Evolutionary conservation across 768 basidiomycete species (phyloP), one percentile per base, ranked within the genome.

Genomic region (Trametes elegans): DNA sequence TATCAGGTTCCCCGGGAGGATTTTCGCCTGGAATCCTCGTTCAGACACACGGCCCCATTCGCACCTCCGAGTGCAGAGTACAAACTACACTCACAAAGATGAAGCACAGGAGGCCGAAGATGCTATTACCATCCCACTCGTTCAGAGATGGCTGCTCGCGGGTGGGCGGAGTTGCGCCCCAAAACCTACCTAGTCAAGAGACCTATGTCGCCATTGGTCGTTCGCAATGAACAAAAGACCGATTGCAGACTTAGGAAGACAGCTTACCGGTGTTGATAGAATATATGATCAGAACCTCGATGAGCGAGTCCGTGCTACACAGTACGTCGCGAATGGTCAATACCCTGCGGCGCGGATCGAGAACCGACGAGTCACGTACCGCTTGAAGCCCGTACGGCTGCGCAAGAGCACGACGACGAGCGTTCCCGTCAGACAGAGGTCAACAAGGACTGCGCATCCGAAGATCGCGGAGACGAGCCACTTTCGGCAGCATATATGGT

Each of bases 1-100:
- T 13, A 49, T 49, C 9, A 49, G 38, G 38, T 49, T 49, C 21
- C 49, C 49, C 18, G 49, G 49, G 7, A 49, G 23, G n/a, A 49
- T 23, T 2, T 40, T 27, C 3, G 49, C 49, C 49, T 49, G 11
- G 13, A 32, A 13, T 32, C 31, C 31, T 13, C 31, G 31, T n/a
- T n/a, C n/a, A n/a, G n/a, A n/a, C n/a, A n/a, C n/a, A n/a, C n/a
- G n/a, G n/a, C n/a, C n/a, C n/a, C n/a, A n/a, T n/a, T n/a, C n/a
- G n/a, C n/a, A n/a, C n/a, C n/a, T n/a, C n/a, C n/a, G n/a, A n/a
- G n/a, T n/a, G n/a, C n/a, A n/a, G n/a, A n/a, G n/a, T n/a, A n/a
- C n/a, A n/a, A n/a, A n/a, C n/a, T n/a, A n/a, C n/a, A 43, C 41
- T 28, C 14, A 28, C 41, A 8, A 43, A 43, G 41, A 43, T 27